Conservation (phyloP, 2,329 filamentous ascomycete species). For the Fusarium protoensiforme region DNA sequence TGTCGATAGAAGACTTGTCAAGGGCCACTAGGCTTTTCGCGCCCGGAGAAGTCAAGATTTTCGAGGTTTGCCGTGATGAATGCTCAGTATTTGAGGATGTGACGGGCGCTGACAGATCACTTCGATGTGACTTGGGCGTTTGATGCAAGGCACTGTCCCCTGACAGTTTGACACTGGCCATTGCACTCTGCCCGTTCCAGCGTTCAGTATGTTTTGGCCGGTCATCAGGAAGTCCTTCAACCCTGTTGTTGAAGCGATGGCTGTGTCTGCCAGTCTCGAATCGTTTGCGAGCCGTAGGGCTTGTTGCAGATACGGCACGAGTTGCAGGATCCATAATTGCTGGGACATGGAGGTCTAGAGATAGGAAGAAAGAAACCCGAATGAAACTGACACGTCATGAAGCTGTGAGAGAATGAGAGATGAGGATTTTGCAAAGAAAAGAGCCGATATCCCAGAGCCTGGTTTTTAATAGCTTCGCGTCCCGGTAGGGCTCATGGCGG, state of each 20-base stretch:
- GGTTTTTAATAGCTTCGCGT: background rate
- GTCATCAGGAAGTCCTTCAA: background rate
- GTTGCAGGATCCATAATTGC: background rate
- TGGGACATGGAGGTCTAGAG: background rate
- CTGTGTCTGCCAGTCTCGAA: background rate
- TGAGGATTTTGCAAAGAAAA: background rate
- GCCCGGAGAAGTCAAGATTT: background rate
- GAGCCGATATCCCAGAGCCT: background rate
- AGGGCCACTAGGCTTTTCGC: background rate
- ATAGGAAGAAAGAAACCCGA: background rate
- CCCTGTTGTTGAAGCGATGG: background rate
- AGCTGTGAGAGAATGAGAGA: background rate
- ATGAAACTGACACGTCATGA: background rate
- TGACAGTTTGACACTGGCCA: background rate
- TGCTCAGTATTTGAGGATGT: background rate
- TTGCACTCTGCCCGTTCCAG: background rate
- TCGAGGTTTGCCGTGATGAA: background rate
- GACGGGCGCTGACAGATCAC: background rate
- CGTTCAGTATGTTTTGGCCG: background rate
- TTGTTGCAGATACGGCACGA: background rate
- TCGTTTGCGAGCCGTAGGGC: background rate
- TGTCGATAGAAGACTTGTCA: background rate
- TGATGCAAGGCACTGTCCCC: background rate
- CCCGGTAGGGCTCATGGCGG: background rate
- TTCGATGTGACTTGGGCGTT: background rate